Evolutionary conservation across 768 basidiomycete species (phyloP), one percentile per base, ranked within the genome.

Genomic region (Udeniomyces megalosporus): DNA sequence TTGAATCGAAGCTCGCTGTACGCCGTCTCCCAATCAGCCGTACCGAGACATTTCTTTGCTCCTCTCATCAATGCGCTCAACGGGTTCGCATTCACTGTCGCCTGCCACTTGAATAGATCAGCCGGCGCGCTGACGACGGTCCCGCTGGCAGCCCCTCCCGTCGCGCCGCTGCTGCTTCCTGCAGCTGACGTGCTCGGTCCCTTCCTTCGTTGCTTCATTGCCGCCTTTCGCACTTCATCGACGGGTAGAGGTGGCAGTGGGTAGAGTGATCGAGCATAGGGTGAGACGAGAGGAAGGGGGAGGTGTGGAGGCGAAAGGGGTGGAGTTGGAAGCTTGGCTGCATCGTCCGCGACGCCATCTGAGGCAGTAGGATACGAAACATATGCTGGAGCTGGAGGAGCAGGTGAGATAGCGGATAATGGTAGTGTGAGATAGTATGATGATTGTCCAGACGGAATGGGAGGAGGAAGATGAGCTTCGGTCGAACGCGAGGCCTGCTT

Each of bases 1-100:
- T 86, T 73, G 35, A 92, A 78, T 64, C 84, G 79, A 62, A 93
- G 70, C 70, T 96, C 92, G 20, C 79, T 76, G 71, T 86, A 81
- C 1, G 87, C 88, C 14, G 56, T 63, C 62, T 78, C 78, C 88
- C 88, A 91, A 62, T 91, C 87, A 44, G 79, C 79, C 11, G 84
- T 86, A 58, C 77, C 87, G 64, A 91, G 68, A 66, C 85, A 88
- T 71, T 91, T 91, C 6, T 80, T 77, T 15, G 87, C 81, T 58
- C 82, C 79, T 47, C 83, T 74, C 12, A 88, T 79, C 67, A 78
- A 81, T 71, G 78, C 82, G 75, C 82, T 80, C 24, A 86, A 77
- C 2, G 88, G 88, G 70, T 90, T 91, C 32, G 84, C 81, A 61
- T 78, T 79, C 32, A 90, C 72, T n/a, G 78, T 77, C 2, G 85